Percentiles rank a stretch among this genome's conserved stretches.
phyloP scores from a whole-genome alignment of 768 basidiomycete genomes.

The Auricularia sp. region DNA sequence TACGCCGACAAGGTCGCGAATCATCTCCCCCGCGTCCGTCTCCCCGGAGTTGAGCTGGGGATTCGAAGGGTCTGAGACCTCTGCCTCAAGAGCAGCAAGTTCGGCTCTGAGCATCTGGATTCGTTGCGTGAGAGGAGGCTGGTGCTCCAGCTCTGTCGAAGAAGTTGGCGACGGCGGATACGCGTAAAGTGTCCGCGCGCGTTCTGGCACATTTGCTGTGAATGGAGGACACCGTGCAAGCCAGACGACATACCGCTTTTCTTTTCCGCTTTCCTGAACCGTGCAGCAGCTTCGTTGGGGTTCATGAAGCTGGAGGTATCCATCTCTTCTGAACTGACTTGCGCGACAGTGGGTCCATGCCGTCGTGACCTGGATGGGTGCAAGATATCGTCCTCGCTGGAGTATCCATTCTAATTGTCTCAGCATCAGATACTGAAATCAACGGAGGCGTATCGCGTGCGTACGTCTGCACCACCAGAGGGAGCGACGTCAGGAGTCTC shows the following conservation, averaged over 20 bases:
- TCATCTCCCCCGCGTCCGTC: slow-evolving; percentile 59
- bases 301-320: slow-evolving; percentile 56
- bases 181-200: slow-evolving; percentile 43
- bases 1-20: slow-evolving; percentile 69
- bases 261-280: slow-evolving; percentile 36
- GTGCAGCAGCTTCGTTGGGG: slow-evolving; percentile 57
- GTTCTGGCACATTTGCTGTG: slow-evolving; percentile 28
- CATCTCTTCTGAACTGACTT: slow-evolving; percentile 49
- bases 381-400: slow-evolving; percentile 54
- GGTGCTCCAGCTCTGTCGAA: slow-evolving; percentile 38
- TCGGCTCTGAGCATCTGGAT: slow-evolving; percentile 66
- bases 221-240: background rate
- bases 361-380: slow-evolving; percentile 25
- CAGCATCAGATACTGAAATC: background rate
- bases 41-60: slow-evolving; percentile 34
- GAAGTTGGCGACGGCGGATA: slow-evolving; percentile 42
- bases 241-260: slow-evolving; percentile 38
- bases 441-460: slow-evolving; percentile 14
- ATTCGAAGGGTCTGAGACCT: slow-evolving; percentile 74
- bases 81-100: slow-evolving; percentile 66
- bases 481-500: slow-evolving; percentile 78
- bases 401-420: slow-evolving; percentile 35
- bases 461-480: slow-evolving; percentile 40
- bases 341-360: slow-evolving; percentile 27
- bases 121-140: slow-evolving; percentile 44